These are phyloP conservation scores for Austropuccinia psidii DNA, from an alignment of 1,284 basidiomycete genomes.

Conservation along the genomic window DNA sequence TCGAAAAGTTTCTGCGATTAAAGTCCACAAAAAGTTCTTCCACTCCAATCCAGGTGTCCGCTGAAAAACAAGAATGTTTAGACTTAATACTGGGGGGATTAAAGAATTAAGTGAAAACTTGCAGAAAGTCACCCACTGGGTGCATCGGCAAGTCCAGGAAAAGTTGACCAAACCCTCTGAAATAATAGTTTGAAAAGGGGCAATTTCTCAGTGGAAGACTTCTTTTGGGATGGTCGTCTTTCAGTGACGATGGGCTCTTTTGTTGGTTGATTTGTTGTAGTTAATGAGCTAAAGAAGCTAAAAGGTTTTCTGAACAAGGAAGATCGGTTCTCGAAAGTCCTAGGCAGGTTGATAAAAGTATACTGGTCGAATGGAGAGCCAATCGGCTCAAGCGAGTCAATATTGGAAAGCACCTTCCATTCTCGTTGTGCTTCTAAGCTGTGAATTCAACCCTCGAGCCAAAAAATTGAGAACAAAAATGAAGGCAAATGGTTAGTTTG, in stretches of 20 bases:
- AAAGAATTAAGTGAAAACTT: not conserved
- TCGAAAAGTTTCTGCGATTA: conserved; percentile 27
- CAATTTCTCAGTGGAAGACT: not conserved
- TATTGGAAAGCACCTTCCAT: conserved; percentile 21
- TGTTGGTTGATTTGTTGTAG: not conserved
- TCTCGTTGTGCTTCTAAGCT: conserved; percentile 33
- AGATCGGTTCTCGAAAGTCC: not conserved
- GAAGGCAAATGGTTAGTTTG: not conserved
- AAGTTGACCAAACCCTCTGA: conserved; percentile 19
- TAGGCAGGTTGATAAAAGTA: not conserved
- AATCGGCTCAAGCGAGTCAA: conserved; percentile 1
- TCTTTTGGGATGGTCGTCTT: not conserved
- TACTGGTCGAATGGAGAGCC: conserved; percentile 22
- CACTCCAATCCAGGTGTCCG: conserved; percentile 18
- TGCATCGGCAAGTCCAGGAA: conserved; percentile 15
- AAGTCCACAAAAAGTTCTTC: conserved; percentile 26
- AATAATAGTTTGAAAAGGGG: conserved; percentile 14
- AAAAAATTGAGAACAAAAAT: no score
- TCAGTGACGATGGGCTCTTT: not conserved
- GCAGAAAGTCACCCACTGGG: not conserved
- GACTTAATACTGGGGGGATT: not conserved
- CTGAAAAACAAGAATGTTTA: not conserved
- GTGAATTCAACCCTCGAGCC: no score
- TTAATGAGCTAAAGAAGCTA: conserved; percentile 6
- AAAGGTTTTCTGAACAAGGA: not conserved